Conservation (phyloP, 352 stramenopile genomes). For the Globisporangium nagaii region DNA sequence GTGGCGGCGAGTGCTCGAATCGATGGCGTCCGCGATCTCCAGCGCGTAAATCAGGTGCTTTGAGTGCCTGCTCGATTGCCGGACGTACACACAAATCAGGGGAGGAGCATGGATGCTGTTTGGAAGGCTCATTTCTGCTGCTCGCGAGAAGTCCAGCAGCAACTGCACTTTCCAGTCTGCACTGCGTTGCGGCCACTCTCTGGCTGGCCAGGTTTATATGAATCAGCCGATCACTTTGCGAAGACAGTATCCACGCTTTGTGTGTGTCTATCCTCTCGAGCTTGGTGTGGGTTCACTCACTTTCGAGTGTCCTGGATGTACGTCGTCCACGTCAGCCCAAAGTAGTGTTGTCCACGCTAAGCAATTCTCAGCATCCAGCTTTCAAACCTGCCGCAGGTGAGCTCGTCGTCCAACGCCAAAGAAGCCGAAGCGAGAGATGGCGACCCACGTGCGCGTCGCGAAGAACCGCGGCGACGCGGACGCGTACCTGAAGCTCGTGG, state of each 20-base stretch:
- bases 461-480: conserved; percentile 23
- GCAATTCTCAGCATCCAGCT: neutral
- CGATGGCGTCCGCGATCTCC: too few species aligned
- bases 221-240: too few species aligned
- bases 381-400: neutral
- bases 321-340: too few species aligned
- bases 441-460: conserved; percentile 23
- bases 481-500: conserved; percentile 44
- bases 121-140: too few species aligned
- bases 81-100: neutral
- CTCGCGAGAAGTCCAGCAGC: too few species aligned
- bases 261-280: too few species aligned
- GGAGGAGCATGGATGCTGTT: neutral
- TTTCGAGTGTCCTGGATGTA: too few species aligned
- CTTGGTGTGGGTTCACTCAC: too few species aligned
- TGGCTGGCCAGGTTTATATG: too few species aligned
- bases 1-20: too few species aligned
- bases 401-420: neutral
- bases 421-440: neutral
- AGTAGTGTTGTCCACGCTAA: neutral
- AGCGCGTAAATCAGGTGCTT: neutral
- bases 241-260: neutral
- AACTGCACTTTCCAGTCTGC: too few species aligned
- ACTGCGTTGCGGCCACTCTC: too few species aligned
- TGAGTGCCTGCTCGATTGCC: neutral